Percentiles rank a stretch among this genome's conserved stretches.
Evolutionary conservation across 257 asterid species (phyloP).

Genomic region (Lycium barbarum): DNA sequence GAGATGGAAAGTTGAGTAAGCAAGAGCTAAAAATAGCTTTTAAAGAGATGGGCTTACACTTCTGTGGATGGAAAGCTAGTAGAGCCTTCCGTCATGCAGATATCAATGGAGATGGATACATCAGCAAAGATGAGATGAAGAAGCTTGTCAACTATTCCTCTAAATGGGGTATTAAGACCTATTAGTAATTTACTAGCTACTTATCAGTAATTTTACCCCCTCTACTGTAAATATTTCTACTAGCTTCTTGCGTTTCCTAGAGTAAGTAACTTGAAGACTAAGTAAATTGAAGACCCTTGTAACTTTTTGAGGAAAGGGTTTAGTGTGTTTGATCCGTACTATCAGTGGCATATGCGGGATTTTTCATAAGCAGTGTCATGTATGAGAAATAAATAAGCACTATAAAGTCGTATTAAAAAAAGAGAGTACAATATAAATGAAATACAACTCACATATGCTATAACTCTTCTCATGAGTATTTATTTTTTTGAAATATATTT

Average conservation of each 20-base stretch:
- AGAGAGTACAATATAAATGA: too few species aligned
- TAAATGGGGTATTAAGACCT: conserved; percentile 17
- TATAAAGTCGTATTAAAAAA: too few species aligned
- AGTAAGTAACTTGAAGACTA: background rate
- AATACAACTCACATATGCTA: too few species aligned
- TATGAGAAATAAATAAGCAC: too few species aligned
- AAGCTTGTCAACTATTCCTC: conserved; percentile 28
- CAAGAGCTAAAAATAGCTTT: background rate
- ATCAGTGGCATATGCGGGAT: too few species aligned
- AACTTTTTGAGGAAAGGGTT: background rate
- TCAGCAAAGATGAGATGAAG: conserved; percentile 20
- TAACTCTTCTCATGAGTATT: too few species aligned
- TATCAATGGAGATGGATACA: conserved; percentile 31
- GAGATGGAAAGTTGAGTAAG: conserved; percentile 32
- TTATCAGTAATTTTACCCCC: background rate
- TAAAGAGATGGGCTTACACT: conserved; percentile 4
- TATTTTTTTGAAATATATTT: too few species aligned
- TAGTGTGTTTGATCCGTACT: background rate
- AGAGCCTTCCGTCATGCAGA: conserved; percentile 10
- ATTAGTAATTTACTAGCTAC: background rate
- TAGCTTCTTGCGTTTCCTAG: background rate
- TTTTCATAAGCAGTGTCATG: too few species aligned
- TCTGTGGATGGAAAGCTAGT: conserved; percentile 31
- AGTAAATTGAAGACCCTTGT: background rate
- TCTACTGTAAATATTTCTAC: background rate